Conservation (phyloP, 1,284 basidiomycete genomes). For the Ganoderma leucocontextum region DNA sequence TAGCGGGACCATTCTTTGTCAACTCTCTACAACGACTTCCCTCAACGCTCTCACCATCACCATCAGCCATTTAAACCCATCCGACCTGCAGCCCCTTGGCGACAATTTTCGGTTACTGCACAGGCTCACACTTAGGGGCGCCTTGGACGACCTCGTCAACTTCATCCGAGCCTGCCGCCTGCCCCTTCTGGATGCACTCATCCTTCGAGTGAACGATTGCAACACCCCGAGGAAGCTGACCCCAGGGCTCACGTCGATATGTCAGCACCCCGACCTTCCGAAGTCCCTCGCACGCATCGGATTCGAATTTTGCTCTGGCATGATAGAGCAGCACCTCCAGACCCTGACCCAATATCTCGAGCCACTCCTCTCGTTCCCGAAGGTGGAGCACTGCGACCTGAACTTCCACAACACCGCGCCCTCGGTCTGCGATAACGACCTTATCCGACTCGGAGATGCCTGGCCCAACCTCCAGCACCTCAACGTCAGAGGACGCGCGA, state of each 20-base stretch:
- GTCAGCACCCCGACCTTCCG: not conserved
- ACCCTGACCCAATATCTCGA: not conserved
- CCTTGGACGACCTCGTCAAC: not conserved
- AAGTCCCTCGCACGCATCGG: not conserved
- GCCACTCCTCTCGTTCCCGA: not conserved
- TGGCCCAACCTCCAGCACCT: not conserved
- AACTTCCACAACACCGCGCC: not conserved
- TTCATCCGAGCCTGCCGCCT: not conserved
- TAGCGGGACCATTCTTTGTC: not conserved
- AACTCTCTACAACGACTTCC: not conserved
- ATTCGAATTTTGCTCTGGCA: not conserved
- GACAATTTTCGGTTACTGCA: not conserved
- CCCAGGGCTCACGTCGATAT: not conserved
- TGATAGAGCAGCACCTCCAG: not conserved
- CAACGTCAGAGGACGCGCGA: not conserved
- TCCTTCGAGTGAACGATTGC: not conserved
- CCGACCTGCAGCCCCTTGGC: not conserved
- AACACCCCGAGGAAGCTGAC: not conserved
- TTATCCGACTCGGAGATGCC: not conserved
- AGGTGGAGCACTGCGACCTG: not conserved
- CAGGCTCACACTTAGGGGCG: not conserved
- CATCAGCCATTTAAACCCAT: not conserved
- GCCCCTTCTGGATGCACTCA: not conserved
- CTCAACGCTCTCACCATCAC: not conserved
- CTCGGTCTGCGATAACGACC: not conserved